Percentiles rank a stretch among this genome's conserved stretches.
Conservation (phyloP, 2,329 filamentous ascomycete species). For the Cadophora luteo-olivacea region DNA sequence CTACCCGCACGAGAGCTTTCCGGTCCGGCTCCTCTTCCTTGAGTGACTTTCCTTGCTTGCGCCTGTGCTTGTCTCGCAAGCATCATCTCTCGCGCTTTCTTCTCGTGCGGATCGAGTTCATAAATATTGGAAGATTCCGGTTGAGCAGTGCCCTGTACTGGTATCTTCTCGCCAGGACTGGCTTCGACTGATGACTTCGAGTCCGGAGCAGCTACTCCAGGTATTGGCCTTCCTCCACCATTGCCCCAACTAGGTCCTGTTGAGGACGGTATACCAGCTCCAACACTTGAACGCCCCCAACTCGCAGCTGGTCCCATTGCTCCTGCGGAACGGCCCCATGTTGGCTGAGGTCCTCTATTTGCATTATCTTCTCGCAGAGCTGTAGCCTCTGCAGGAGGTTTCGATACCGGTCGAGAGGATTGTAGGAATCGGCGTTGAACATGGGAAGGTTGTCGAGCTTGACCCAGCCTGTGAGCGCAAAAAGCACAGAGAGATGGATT, state of each 20-base stretch:
- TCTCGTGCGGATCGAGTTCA: constrained; percentile 39
- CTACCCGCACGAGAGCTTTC: constrained; percentile 38
- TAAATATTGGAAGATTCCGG: not conserved
- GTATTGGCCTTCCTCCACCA: not conserved
- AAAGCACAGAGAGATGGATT: constrained; percentile 44
- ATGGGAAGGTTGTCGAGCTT: constrained; percentile 41
- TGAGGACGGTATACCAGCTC: constrained; percentile 13
- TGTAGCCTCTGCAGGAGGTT: constrained; percentile 36
- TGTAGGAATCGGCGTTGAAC: constrained; percentile 44
- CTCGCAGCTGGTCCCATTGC: constrained; percentile 20
- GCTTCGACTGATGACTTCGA: not conserved
- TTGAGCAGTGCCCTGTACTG: not conserved
- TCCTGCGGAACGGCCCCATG: constrained; percentile 29
- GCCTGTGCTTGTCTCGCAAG: constrained; percentile 20
- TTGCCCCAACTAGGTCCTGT: constrained; percentile 20
- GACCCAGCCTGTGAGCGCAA: constrained; percentile 43
- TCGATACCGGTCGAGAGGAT: constrained; percentile 39
- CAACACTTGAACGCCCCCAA: constrained; percentile 32
- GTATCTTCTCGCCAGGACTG: not conserved
- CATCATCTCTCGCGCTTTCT: constrained; percentile 37
- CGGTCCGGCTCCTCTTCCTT: constrained; percentile 35
- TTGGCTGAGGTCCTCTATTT: constrained; percentile 16
- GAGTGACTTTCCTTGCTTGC: constrained; percentile 23
- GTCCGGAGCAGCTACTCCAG: not conserved
- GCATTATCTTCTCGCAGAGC: constrained; percentile 29